phyloP scores from a whole-genome alignment of 306 rosid genomes.

The Fragaria ananassa region DNA sequence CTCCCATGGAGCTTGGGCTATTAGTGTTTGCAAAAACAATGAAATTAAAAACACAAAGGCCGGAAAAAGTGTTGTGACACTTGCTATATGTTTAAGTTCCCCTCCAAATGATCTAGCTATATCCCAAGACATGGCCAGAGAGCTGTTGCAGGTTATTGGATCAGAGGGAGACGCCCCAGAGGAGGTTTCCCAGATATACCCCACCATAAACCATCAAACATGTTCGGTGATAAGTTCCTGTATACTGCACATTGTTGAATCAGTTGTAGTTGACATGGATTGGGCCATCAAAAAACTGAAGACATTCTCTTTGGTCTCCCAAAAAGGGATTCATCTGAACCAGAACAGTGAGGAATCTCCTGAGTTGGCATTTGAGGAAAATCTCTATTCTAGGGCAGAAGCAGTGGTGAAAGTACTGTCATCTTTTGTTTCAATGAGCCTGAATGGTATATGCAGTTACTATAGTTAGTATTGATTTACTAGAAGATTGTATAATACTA shows the following conservation, averaged over 20 bases:
- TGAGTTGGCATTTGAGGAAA: conserved; percentile 36
- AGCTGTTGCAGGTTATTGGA: conserved; percentile 36
- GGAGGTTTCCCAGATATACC: conserved; percentile 31
- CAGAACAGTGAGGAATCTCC: conserved; percentile 20
- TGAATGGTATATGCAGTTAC: conserved; percentile 29
- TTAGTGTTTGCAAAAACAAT: conserved; percentile 28
- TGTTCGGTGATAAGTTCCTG: conserved; percentile 16
- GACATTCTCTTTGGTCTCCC: conserved; percentile 11
- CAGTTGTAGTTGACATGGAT: conserved; percentile 31
- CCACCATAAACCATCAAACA: conserved; percentile 30
- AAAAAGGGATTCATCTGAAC: conserved; percentile 17
- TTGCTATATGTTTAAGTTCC: conserved; percentile 32
- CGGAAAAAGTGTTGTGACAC: conserved; percentile 27
- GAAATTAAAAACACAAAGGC: conserved; percentile 29
- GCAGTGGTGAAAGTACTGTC: conserved; percentile 36
- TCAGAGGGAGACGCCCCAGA: conserved; percentile 23
- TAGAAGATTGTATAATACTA: not conserved
- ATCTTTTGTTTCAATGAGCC: conserved; percentile 33
- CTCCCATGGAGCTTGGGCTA: conserved; percentile 39
- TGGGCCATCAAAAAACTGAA: conserved; percentile 38
- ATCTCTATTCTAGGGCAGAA: conserved; percentile 33
- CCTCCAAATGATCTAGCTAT: conserved; percentile 36
- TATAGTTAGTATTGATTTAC: not conserved
- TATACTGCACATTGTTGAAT: conserved; percentile 33
- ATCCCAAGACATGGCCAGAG: conserved; percentile 30